phyloP scores from a whole-genome alignment of 805 yeast species.

The Candida multigemmis region DNA sequence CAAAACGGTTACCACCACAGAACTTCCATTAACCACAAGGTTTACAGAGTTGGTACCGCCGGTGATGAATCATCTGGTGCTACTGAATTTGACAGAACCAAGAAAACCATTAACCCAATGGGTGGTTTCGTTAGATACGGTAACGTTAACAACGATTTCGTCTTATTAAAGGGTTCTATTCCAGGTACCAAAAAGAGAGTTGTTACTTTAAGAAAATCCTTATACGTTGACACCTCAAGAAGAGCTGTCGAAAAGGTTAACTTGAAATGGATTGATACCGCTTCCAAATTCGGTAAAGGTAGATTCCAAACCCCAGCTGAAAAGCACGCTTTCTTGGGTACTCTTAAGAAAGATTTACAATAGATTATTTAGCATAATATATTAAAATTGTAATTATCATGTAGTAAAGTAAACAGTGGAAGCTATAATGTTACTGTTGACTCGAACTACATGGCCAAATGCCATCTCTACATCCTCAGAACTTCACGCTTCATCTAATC shows the following conservation, averaged over 20 bases:
- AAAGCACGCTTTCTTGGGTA: constrained; percentile 99
- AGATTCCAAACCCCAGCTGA: constrained; percentile 99
- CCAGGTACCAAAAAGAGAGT: constrained; percentile 99
- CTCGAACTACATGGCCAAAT: too few relatives aligned
- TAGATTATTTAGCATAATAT: too few relatives aligned
- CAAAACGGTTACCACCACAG: constrained; percentile 99
- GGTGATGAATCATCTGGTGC: constrained; percentile 92
- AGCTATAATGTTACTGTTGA: too few relatives aligned
- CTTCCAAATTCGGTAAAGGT: constrained; percentile 99
- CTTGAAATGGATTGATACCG: constrained; percentile 99
- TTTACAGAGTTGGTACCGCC: constrained; percentile 98
- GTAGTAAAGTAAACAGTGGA: too few relatives aligned
- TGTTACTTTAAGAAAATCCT: constrained; percentile 96
- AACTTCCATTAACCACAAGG: constrained; percentile 99
- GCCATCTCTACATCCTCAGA: too few relatives aligned
- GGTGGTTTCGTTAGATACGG: constrained; percentile 99
- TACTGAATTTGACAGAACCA: constrained; percentile 98
- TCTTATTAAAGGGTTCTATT: constrained; percentile 95
- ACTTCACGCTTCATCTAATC: too few relatives aligned
- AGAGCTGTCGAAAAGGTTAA: constrained; percentile 91
- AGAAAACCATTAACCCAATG: constrained; percentile 98
- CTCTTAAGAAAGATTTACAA: constrained; percentile 95
- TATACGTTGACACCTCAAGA: constrained; percentile 96
- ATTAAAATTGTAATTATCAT: too few relatives aligned
- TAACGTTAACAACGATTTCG: constrained; percentile 93